Evolutionary conservation across 2,329 filamentous ascomycete genomes (phyloP).

Genomic region (Trichoderma sp.): DNA sequence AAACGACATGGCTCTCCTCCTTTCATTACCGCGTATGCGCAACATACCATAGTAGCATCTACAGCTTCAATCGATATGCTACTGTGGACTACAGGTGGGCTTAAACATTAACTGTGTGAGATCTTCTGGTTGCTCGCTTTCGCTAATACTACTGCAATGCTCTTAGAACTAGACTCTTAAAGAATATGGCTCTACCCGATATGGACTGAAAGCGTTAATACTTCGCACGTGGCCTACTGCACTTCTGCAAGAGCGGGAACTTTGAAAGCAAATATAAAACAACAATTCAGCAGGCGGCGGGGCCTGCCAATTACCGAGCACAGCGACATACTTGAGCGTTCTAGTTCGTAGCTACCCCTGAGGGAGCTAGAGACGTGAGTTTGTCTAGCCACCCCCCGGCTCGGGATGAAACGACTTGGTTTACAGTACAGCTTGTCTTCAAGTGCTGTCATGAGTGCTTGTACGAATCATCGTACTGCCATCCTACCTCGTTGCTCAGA

Average conservation of each 20-base stretch:
- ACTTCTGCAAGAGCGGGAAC: neutral
- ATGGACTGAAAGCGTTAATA: neutral
- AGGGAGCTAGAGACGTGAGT: constrained; percentile 11
- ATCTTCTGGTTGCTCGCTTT: neutral
- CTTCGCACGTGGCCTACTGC: neutral
- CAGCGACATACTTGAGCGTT: constrained; percentile 16
- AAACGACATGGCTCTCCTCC: constrained; percentile 28
- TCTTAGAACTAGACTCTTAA: neutral
- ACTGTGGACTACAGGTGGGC: neutral
- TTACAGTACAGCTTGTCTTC: constrained; percentile 1
- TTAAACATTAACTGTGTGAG: neutral
- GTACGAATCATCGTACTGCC: neutral
- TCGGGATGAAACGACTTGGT: constrained; percentile 20
- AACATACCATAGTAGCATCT: constrained; percentile 21
- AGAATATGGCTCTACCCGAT: neutral
- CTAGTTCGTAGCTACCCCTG: constrained; percentile 17
- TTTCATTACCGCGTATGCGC: constrained; percentile 10
- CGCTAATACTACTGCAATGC: neutral
- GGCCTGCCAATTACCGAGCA: constrained; percentile 20
- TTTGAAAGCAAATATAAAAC: constrained; percentile 7
- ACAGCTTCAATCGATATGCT: neutral
- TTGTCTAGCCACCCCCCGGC: constrained; percentile 19
- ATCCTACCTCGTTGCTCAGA: neutral
- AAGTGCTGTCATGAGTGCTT: neutral
- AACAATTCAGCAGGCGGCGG: constrained; percentile 6